phyloP scores from a whole-genome alignment of 2,329 filamentous ascomycete genomes.

The Leptographium wingfieldii region DNA sequence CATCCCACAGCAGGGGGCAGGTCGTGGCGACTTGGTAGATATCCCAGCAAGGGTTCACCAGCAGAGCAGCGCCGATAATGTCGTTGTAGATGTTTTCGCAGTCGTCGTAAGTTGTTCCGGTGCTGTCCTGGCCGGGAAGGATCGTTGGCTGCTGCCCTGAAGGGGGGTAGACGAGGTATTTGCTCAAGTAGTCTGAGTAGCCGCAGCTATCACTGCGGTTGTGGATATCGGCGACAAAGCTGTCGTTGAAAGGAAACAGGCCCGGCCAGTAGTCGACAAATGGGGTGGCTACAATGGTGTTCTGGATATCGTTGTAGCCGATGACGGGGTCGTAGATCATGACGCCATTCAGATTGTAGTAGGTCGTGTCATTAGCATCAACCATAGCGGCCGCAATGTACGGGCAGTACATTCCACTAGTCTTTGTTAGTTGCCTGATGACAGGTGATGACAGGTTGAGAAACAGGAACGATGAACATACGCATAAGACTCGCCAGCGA shows the following conservation, averaged over 20 bases:
- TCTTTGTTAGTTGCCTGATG: neutral
- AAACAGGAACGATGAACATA: conserved; percentile 6
- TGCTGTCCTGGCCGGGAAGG: conserved; percentile 29
- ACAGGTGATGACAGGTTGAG: neutral
- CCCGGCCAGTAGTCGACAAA: conserved; percentile 49
- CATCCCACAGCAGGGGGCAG: conserved; percentile 58
- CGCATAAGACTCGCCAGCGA: conserved; percentile 62
- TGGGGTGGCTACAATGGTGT: conserved; percentile 36
- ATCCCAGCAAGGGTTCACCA: conserved; percentile 67
- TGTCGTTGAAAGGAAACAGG: conserved; percentile 52
- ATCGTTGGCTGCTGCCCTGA: conserved; percentile 41
- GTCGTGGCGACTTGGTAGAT: conserved; percentile 61
- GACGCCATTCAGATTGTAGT: conserved; percentile 56
- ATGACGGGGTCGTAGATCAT: conserved; percentile 62
- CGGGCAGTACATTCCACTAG: conserved; percentile 47
- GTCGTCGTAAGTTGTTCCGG: conserved; percentile 22
- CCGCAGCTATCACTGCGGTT: conserved; percentile 44
- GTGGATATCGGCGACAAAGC: conserved; percentile 39
- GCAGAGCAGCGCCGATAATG: conserved; percentile 38
- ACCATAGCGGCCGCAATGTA: conserved; percentile 66
- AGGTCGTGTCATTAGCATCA: conserved; percentile 47
- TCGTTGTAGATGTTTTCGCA: conserved; percentile 46
- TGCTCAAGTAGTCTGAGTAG: conserved; percentile 45
- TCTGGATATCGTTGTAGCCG: conserved; percentile 33
- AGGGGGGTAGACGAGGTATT: conserved; percentile 58